Conservation (phyloP, 2,329 filamentous ascomycete species). For the Botryotinia narcissicola region DNA sequence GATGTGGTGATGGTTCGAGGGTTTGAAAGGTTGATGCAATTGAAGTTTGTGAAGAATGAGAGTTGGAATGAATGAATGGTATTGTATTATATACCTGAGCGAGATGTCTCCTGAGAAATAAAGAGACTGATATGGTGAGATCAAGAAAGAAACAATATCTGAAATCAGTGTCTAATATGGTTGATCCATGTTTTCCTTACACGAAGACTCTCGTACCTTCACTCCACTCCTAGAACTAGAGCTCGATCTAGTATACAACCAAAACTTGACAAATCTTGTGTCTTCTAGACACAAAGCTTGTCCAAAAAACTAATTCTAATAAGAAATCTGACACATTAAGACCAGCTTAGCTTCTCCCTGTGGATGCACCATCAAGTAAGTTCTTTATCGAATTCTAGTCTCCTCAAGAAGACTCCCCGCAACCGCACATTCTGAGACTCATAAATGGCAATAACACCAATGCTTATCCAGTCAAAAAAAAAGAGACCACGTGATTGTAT, state of each 20-base stretch:
- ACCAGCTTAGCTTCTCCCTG: background rate
- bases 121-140: background rate
- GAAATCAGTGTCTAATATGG: fast-evolving
- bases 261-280: background rate
- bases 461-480: background rate
- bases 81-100: background rate
- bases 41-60: background rate
- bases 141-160: background rate
- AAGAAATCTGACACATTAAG: background rate
- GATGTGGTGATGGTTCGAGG: background rate
- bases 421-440: background rate
- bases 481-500: background rate
- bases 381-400: background rate
- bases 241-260: background rate
- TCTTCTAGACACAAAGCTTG: background rate
- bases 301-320: background rate
- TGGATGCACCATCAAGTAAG: background rate
- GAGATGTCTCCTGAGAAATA: background rate
- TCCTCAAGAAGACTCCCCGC: background rate
- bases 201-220: background rate
- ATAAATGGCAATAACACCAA: background rate
- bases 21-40: background rate
- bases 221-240: background rate
- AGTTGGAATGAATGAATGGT: background rate
- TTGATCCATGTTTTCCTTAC: background rate